phyloP scores from a whole-genome alignment of 768 basidiomycete genomes.

The Boletellus emodensis region DNA sequence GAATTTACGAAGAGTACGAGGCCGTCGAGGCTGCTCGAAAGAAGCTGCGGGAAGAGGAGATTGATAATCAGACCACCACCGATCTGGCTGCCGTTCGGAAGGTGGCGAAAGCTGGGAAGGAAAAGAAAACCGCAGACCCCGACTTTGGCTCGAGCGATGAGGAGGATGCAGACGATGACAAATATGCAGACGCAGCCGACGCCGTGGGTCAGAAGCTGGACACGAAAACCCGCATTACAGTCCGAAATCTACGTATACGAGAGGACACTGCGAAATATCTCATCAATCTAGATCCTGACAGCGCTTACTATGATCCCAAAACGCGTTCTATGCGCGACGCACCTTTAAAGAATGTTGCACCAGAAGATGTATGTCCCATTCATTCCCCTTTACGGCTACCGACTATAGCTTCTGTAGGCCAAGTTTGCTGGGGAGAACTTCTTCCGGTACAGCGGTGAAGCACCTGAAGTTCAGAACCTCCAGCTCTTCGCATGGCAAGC shows the following conservation, averaged over 20 bases:
- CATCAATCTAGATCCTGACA: constrained; percentile 91
- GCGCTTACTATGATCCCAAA: constrained; percentile 99
- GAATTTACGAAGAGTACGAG: constrained; percentile 89
- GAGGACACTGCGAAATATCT: constrained; percentile 99
- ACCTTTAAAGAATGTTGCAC: constrained; percentile 65
- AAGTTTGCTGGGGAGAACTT: constrained; percentile 97
- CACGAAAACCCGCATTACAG: constrained; percentile 96
- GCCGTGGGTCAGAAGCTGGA: constrained; percentile 98
- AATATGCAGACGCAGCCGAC: constrained; percentile 97
- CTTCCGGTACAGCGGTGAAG: constrained; percentile 85
- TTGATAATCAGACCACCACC: constrained; percentile 94
- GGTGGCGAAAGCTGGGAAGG: constrained; percentile 85
- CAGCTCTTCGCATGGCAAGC: constrained; percentile 99
- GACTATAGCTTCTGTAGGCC: constrained; percentile 44
- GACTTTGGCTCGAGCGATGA: constrained; percentile 98
- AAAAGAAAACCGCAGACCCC: constrained; percentile 68
- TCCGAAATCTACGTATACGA: constrained; percentile 95
- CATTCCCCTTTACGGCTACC: neutral
- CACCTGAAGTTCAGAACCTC: constrained; percentile 85
- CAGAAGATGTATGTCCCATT: constrained; percentile 75
- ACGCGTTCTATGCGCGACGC: constrained; percentile 99
- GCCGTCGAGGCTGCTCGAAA: constrained; percentile 89
- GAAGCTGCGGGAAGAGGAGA: constrained; percentile 91
- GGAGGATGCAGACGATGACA: constrained; percentile 94
- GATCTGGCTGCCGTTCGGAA: constrained; percentile 88